phyloP scores from a whole-genome alignment of 2,329 filamentous ascomycete species.

The Aspergillus fischeri region DNA sequence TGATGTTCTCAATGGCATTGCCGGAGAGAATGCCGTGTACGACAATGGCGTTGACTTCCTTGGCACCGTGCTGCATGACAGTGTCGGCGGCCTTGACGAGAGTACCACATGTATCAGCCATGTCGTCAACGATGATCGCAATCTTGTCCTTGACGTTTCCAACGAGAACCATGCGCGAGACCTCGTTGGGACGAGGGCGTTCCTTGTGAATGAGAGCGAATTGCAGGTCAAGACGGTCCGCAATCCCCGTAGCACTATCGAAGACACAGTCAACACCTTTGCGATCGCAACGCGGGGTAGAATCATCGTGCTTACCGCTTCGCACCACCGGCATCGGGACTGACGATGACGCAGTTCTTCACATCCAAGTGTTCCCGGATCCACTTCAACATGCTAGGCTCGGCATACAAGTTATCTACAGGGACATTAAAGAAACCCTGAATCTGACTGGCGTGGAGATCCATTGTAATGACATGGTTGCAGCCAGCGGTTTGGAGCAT shows the following conservation, averaged over 20 bases:
- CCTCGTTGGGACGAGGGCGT: constrained; percentile 83
- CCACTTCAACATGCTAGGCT: constrained; percentile 87
- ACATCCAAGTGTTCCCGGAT: constrained; percentile 81
- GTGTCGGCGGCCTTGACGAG: constrained; percentile 84
- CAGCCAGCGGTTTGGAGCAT: constrained; percentile 95
- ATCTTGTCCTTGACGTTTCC: constrained; percentile 88
- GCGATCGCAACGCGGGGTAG: background rate
- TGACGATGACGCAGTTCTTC: constrained; percentile 86
- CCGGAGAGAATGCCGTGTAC: constrained; percentile 90
- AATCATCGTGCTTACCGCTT: constrained; percentile 59
- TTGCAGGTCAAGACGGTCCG: constrained; percentile 81
- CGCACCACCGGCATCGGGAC: constrained; percentile 88
- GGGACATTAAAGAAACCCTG: constrained; percentile 92
- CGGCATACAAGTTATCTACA: constrained; percentile 81
- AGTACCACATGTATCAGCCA: constrained; percentile 94
- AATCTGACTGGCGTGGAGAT: constrained; percentile 88
- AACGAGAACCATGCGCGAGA: constrained; percentile 92
- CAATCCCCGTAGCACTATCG: constrained; percentile 76
- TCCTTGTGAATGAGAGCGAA: constrained; percentile 98
- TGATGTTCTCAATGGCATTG: constrained; percentile 80
- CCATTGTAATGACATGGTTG: constrained; percentile 93
- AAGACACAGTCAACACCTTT: constrained; percentile 1
- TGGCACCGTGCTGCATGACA: constrained; percentile 79
- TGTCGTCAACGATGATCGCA: constrained; percentile 94
- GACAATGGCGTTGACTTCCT: constrained; percentile 88